Conservation (phyloP, 768 basidiomycete genomes). For the Cubamyces sp. region DNA sequence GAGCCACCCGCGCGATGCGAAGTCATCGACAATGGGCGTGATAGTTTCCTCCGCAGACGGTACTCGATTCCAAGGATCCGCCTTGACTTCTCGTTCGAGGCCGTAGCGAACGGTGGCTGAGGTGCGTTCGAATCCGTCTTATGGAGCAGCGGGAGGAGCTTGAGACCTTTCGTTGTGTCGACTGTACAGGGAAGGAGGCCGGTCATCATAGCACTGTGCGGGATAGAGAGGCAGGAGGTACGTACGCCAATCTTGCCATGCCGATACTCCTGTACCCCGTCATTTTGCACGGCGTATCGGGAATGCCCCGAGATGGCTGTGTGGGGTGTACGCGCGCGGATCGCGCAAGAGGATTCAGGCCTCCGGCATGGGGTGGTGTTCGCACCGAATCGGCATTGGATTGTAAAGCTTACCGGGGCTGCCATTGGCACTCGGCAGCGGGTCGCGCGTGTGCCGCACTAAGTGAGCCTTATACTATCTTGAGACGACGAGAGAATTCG, state of each 20-base stretch:
- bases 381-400: slow-evolving; percentile 66
- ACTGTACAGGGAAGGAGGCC: background rate
- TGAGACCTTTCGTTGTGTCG: background rate
- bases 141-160: background rate
- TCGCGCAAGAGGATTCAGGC: slow-evolving; percentile 49
- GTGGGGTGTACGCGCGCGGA: slow-evolving; percentile 35
- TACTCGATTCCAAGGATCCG: background rate
- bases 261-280: too few species aligned
- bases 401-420: slow-evolving; percentile 63
- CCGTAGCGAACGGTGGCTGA: background rate
- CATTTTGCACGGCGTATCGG: too few species aligned
- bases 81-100: background rate
- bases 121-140: background rate
- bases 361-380: slow-evolving; percentile 59
- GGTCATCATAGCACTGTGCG: too few species aligned
- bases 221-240: too few species aligned
- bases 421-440: slow-evolving; percentile 33
- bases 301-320: slow-evolving; percentile 39
- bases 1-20: background rate
- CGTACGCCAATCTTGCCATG: too few species aligned
- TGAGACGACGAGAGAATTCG: slow-evolving; percentile 74
- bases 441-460: slow-evolving; percentile 40
- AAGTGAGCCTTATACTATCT: slow-evolving; percentile 56
- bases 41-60: background rate
- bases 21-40: background rate